These are phyloP conservation scores for Podospora australis DNA, from an alignment of 495 filamentous ascomycete species.

Conservation along the genomic window DNA sequence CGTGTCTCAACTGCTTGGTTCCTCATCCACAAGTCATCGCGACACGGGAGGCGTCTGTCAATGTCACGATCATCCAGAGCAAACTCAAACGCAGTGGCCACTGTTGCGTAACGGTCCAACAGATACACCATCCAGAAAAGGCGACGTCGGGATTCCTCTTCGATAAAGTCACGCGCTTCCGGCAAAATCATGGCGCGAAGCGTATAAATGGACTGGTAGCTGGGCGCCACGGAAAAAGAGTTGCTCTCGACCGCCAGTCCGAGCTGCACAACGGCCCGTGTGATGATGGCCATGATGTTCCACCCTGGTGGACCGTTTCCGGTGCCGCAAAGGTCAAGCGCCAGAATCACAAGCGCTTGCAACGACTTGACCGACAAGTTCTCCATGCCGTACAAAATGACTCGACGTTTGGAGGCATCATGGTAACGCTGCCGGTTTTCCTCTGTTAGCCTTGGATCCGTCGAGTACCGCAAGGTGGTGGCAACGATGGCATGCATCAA, in stretches of 20 bases:
- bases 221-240: conserved; percentile 64
- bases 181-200: conserved; percentile 73
- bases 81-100: conserved; percentile 86
- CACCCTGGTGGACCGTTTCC: conserved; percentile 81
- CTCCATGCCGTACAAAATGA: conserved; percentile 76
- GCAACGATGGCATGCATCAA: conserved; percentile 82
- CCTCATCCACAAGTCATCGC: conserved; percentile 75
- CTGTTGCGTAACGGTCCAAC: conserved; percentile 79
- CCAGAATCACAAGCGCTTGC: conserved; percentile 77
- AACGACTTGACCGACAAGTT: conserved; percentile 82
- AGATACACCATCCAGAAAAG: conserved; percentile 93
- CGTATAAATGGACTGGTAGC: conserved; percentile 78
- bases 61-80: conserved; percentile 82
- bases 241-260: conserved; percentile 75
- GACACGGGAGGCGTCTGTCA: conserved; percentile 76
- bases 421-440: conserved; percentile 67
- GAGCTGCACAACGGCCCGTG: conserved; percentile 76
- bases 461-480: conserved; percentile 76
- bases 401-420: conserved; percentile 73
- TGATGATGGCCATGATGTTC: conserved; percentile 84
- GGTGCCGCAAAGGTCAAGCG: conserved; percentile 68
- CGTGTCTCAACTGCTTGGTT: conserved; percentile 78
- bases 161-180: conserved; percentile 76
- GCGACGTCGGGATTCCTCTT: conserved; percentile 75
- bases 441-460: conserved; percentile 62